Evolutionary conservation across 768 basidiomycete genomes (phyloP).

Genomic region (Termitomyces sp.): DNA sequence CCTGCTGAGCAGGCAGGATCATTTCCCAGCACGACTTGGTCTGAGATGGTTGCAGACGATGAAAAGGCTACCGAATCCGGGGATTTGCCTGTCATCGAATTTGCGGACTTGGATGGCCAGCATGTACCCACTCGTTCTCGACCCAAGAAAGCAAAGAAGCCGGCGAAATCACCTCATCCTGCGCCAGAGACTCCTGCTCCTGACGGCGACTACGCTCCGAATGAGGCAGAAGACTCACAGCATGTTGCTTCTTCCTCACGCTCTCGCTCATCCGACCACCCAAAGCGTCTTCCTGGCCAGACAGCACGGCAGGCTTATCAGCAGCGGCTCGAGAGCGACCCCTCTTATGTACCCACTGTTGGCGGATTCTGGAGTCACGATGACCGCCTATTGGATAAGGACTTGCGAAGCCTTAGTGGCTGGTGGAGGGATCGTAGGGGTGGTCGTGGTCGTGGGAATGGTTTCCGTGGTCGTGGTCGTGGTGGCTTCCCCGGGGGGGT

Average conservation of each 20-base stretch:
- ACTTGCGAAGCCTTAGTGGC: slow-evolving; percentile 72
- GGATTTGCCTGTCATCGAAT: slow-evolving; percentile 77
- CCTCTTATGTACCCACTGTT: slow-evolving; percentile 84
- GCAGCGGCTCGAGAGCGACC: slow-evolving; percentile 74
- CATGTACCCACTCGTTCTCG: slow-evolving; percentile 22
- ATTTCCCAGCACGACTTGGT: slow-evolving; percentile 62
- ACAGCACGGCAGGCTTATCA: slow-evolving; percentile 84
- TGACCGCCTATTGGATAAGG: slow-evolving; percentile 81
- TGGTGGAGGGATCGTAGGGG: slow-evolving; percentile 87
- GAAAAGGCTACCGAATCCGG: slow-evolving; percentile 59
- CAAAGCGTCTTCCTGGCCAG: slow-evolving; percentile 41
- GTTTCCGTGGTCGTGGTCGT: slow-evolving; percentile 57
- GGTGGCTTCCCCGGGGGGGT: slow-evolving; percentile 31
- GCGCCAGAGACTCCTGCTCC: slow-evolving; percentile 24
- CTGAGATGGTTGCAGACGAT: slow-evolving; percentile 73
- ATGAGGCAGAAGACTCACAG: slow-evolving; percentile 22
- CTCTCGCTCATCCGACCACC: slow-evolving; percentile 17
- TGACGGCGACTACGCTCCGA: slow-evolving; percentile 16
- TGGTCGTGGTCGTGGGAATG: slow-evolving; percentile 60
- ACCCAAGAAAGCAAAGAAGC: slow-evolving; percentile 38
- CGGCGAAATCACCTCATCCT: slow-evolving; percentile 29
- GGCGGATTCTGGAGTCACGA: slow-evolving; percentile 96
- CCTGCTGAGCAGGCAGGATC: slow-evolving; percentile 29
- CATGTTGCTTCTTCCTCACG: slow-evolving; percentile 36
- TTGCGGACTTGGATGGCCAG: slow-evolving; percentile 54